A percentile compares a stretch with the other conserved stretches of the same genome.
Conservation (phyloP, 2,329 filamentous ascomycete species). For the Phoma sp. region DNA sequence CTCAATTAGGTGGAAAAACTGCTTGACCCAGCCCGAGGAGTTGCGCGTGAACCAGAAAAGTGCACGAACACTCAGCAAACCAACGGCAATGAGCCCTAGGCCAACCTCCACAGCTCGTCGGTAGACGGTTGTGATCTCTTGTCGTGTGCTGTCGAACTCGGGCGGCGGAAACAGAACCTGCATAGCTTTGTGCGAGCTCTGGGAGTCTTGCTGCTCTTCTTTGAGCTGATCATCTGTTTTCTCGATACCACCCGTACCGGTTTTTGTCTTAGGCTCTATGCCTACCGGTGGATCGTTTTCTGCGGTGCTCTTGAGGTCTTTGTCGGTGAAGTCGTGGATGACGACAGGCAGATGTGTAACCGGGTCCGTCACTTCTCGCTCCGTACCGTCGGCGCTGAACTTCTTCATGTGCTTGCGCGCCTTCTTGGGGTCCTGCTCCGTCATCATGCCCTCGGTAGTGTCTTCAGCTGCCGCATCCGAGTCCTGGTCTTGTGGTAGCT, state of each 20-base stretch:
- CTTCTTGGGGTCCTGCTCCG: conserved; percentile 53
- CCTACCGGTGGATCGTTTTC: conserved; percentile 56
- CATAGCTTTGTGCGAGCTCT: conserved; percentile 56
- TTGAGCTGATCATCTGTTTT: conserved; percentile 55
- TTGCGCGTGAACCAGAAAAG: conserved; percentile 44
- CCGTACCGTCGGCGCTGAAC: conserved; percentile 55
- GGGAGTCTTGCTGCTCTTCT: conserved; percentile 52
- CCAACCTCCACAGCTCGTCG: conserved; percentile 54
- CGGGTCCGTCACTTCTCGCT: conserved; percentile 72
- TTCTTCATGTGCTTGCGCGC: conserved; percentile 60
- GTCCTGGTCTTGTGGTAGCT: conserved; percentile 28
- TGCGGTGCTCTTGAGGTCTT: conserved; percentile 61
- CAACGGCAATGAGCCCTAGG: conserved; percentile 44
- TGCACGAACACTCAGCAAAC: conserved; percentile 46
- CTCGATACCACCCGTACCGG: conserved; percentile 54
- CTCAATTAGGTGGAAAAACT: conserved; percentile 38
- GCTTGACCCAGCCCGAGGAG: conserved; percentile 40
- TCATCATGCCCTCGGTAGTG: conserved; percentile 53
- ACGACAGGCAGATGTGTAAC: conserved; percentile 73
- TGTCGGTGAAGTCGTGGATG: conserved; percentile 73
- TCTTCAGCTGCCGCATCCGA: conserved; percentile 43
- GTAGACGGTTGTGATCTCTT: conserved; percentile 56
- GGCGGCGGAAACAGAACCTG: conserved; percentile 63
- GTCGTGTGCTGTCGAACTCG: conserved; percentile 54
- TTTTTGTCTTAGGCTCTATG: conserved; percentile 51